Conservation (phyloP, 345 rosid genomes). For the Erodium maritimum region DNA sequence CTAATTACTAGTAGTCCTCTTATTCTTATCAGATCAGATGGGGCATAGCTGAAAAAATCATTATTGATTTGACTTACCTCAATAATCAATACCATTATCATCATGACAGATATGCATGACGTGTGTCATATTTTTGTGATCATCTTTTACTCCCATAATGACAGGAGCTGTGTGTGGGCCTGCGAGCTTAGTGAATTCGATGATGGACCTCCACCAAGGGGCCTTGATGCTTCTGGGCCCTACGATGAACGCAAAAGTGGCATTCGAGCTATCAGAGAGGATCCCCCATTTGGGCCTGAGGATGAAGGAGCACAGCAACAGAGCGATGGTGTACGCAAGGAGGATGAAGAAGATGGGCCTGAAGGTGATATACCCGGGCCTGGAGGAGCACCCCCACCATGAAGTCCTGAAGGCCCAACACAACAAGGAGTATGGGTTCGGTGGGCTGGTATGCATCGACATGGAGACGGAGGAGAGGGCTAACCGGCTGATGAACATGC, state of each 20-base stretch:
- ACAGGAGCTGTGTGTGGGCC: conserved; percentile 90
- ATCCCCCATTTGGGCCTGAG: conserved; percentile 76
- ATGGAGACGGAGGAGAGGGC: conserved; percentile 87
- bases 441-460: conserved; percentile 71
- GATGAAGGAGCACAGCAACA: conserved; percentile 72
- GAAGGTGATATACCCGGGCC: conserved; percentile 79
- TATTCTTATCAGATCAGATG: too few relatives aligned
- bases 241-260: conserved; percentile 92
- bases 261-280: conserved; percentile 75
- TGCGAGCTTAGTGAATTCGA: conserved; percentile 64
- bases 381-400: conserved; percentile 71
- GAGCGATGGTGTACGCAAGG: conserved; percentile 60
- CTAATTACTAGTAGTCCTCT: too few relatives aligned
- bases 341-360: conserved; percentile 64
- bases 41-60: too few relatives aligned
- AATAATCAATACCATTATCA: too few relatives aligned
- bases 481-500: conserved; percentile 55
- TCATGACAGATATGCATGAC: too few relatives aligned
- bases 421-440: conserved; percentile 70
- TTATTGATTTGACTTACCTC: too few relatives aligned
- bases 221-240: conserved; percentile 88
- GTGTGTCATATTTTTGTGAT: too few relatives aligned
- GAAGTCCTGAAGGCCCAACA: conserved; percentile 41
- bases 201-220: conserved; percentile 94
- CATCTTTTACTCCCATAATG: too few relatives aligned